Conservation (phyloP, 2,329 filamentous ascomycete species). For the Fusarium xylarioides region DNA sequence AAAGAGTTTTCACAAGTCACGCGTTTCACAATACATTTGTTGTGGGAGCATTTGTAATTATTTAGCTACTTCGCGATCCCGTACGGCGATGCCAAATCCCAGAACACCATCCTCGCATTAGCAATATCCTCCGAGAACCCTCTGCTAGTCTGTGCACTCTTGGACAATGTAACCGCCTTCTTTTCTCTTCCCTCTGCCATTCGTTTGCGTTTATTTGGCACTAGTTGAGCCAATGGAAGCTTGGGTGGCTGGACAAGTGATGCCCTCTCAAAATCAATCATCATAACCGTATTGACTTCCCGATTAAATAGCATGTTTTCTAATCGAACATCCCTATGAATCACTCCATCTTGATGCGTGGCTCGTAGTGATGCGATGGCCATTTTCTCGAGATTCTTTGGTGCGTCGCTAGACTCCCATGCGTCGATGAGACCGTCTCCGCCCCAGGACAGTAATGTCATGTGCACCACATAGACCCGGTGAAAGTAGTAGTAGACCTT, state of each 20-base stretch:
- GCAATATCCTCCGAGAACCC: fast-evolving
- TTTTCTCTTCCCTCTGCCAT: background rate
- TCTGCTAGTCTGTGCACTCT: too few species aligned
- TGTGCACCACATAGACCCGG: background rate
- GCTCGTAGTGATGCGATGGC: fast-evolving
- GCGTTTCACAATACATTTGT: too few species aligned
- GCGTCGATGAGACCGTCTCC: background rate
- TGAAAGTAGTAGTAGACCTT: background rate
- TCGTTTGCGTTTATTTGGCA: background rate
- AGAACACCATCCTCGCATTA: background rate
- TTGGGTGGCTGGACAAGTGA: fast-evolving
- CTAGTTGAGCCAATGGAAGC: background rate
- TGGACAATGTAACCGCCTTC: background rate
- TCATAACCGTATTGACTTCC: background rate
- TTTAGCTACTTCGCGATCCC: too few species aligned
- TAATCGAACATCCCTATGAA: fast-evolving
- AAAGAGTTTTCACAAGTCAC: too few species aligned
- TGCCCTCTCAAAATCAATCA: background rate
- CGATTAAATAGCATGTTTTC: background rate
- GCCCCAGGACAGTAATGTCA: background rate
- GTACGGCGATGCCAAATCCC: too few species aligned
- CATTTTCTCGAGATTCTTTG: fast-evolving
- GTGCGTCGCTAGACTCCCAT: fast-evolving
- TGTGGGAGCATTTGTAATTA: too few species aligned
- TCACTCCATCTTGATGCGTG: background rate